Base-by-base conservation (phyloP, 2,329 filamentous ascomycete genomes). In the Fulvia fulva region DNA sequence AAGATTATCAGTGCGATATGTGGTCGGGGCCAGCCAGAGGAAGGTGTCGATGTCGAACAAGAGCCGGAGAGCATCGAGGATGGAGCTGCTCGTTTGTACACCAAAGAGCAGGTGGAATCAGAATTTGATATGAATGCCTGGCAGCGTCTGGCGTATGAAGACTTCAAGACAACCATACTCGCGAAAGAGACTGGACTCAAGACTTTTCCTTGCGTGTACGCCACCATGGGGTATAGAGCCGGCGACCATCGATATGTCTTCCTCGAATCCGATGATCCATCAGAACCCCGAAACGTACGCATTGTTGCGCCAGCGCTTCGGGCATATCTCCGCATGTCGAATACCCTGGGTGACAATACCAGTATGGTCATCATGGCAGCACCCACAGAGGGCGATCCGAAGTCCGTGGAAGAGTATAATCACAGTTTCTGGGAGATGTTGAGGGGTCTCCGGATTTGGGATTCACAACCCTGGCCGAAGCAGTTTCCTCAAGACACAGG, bases 161-260 rank as follows among this genome's bases (percentile, higher is more conserved):
- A 64, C 19, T 64, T 64, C 62, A 62, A 60, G 45, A 59, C 60
- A 14, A 62, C 62, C n/a, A 62, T 64, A 14, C 56, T 64, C 14
- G 62, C 62, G 9, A 64, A 64, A 28, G 62, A 55, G 5, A 58
- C 44, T 19, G 62, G 62, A 8, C 55, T 64, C 46, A 62, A 60
- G 37, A 64, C 62, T 5, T 64, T 64, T 30, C 62, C 62, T 16
- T 64, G 62, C 43, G 56, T 64, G 2, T 64, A 64, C 41, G 62
- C 62, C 22, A 64, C 62, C 8, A 60, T 60, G 60, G 62, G 62
- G 5, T 64, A 60, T 51, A 57, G 59, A 19, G 52, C 54, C 9
- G 62, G 62, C n/a, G 60, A 62, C 47, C 62, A 64, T 47, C 57
- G 62, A 25, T 64, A 64, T 32, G 57, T 64, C 9, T 64, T 64